A percentile compares a stretch with the other conserved stretches of the same genome.
These are phyloP conservation scores for Tuber calosporum DNA, from an alignment of 495 filamentous ascomycete species.

Conservation along the genomic window DNA sequence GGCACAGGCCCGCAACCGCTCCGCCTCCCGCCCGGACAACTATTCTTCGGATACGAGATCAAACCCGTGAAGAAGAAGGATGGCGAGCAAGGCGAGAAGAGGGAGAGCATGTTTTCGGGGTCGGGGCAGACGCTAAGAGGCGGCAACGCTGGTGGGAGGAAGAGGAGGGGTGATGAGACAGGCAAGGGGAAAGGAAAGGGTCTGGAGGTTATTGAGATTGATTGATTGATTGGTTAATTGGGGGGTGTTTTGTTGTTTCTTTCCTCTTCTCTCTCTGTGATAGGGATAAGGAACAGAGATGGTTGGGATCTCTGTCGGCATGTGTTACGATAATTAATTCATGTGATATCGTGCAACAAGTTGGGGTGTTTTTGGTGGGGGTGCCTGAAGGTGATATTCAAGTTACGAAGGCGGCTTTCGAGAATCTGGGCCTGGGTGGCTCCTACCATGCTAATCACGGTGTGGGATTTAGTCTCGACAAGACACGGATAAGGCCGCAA, in stretches of 20 bases:
- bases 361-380: background rate
- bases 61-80: constrained; percentile 77
- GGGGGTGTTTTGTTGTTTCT: constrained; percentile 7
- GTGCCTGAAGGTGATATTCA: background rate
- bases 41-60: constrained; percentile 94
- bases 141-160: constrained; percentile 43
- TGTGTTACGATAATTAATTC: background rate
- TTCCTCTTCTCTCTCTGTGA: background rate
- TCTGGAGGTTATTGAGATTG: constrained; percentile 33
- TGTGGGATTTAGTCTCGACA: background rate
- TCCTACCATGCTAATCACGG: background rate
- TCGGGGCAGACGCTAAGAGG: constrained; percentile 77
- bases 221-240: constrained; percentile 17
- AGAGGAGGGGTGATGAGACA: constrained; percentile 30
- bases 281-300: background rate
- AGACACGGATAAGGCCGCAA: background rate
- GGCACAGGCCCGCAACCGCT: constrained; percentile 69
- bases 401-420: background rate
- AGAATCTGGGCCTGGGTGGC: background rate
- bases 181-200: constrained; percentile 24
- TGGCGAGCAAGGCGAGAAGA: constrained; percentile 56
- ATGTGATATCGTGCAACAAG: background rate
- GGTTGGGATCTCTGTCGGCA: background rate
- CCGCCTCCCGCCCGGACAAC: constrained; percentile 73
- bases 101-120: constrained; percentile 73